Evolutionary conservation across 352 stramenopile species (phyloP).

Genomic region (Peronosclerospora sorghi): DNA sequence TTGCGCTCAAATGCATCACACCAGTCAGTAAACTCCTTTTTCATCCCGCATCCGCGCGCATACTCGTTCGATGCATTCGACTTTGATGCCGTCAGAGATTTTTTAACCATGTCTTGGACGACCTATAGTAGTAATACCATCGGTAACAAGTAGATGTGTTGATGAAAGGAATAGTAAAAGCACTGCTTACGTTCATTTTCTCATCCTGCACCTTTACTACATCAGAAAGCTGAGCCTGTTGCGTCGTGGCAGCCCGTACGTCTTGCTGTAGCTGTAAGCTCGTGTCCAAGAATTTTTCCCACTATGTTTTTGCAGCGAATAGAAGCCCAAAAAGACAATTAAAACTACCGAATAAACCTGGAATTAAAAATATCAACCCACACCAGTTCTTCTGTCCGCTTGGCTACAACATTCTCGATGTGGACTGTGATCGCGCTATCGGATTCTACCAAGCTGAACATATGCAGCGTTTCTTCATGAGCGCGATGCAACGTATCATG

Average conservation of each 20-base stretch:
- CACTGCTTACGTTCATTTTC: conserved; percentile 29
- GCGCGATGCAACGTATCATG: conserved; percentile 45
- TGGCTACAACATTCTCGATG: conserved; percentile 53
- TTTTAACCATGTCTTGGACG: conserved; percentile 17
- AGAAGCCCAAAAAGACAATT: no score
- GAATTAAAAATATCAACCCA: no score
- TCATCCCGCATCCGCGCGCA: conserved; percentile 8
- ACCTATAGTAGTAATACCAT: conserved; percentile 6
- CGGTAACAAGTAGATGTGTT: conserved; percentile 3
- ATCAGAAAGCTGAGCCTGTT: conserved; percentile 21
- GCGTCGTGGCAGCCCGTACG: conserved; percentile 11
- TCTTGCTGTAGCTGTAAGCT: conserved; percentile 25
- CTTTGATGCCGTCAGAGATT: neutral
- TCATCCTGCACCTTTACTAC: conserved; percentile 28
- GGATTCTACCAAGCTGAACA: conserved; percentile 45
- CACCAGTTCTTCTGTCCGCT: conserved; percentile 58
- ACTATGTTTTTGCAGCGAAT: no score
- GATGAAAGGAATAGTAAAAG: neutral
- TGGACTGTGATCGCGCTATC: conserved; percentile 49
- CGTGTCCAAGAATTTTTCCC: conserved; percentile 40
- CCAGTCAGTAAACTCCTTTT: conserved; percentile 24
- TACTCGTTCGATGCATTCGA: conserved; percentile 3
- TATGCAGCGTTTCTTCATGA: conserved; percentile 45
- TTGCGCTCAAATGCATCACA: conserved; percentile 25
- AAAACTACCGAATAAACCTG: no score